Evolutionary conservation across 352 stramenopile species (phyloP).

Genomic region (Globisporangium echinulatum): DNA sequence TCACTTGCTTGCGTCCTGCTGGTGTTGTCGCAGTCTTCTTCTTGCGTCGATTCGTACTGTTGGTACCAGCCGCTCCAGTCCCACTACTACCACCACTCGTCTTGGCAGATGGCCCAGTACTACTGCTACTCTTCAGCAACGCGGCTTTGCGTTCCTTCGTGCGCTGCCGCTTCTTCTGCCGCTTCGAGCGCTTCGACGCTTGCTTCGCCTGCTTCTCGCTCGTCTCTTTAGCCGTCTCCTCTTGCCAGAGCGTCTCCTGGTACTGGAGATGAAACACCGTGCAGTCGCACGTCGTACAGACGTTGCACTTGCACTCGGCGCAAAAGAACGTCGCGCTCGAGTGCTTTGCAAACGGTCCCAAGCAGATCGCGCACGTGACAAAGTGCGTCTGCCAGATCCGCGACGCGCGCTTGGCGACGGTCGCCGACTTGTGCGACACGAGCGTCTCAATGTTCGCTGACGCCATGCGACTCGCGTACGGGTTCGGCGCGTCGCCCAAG

Average conservation of each 20-base stretch:
- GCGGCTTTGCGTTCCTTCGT: slow-evolving; percentile 81
- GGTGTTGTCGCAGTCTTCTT: slow-evolving; percentile 4
- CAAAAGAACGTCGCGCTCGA: slow-evolving; percentile 95
- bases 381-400: slow-evolving; percentile 98
- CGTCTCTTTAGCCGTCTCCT: slow-evolving; percentile 90
- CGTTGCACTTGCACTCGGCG: slow-evolving; percentile 97
- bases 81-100: slow-evolving; percentile 14
- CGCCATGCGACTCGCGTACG: slow-evolving; percentile 86
- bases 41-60: slow-evolving; percentile 14
- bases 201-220: slow-evolving; percentile 87
- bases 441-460: slow-evolving; percentile 91
- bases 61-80: slow-evolving; percentile 11
- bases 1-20: neutral
- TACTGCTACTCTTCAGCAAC: slow-evolving; percentile 12
- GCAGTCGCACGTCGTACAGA: slow-evolving; percentile 97
- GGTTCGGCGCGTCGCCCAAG: slow-evolving; percentile 70
- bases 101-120: slow-evolving; percentile 2
- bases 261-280: slow-evolving; percentile 97
- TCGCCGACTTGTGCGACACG: slow-evolving; percentile 92
- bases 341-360: slow-evolving; percentile 93
- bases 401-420: slow-evolving; percentile 92
- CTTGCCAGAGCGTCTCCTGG: slow-evolving; percentile 93
- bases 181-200: slow-evolving; percentile 79
- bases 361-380: slow-evolving; percentile 96
- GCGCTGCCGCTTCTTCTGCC: slow-evolving; percentile 78